phyloP scores from a whole-genome alignment of 371 early-diverging fungal species.

The Zychaea mexicana region DNA sequence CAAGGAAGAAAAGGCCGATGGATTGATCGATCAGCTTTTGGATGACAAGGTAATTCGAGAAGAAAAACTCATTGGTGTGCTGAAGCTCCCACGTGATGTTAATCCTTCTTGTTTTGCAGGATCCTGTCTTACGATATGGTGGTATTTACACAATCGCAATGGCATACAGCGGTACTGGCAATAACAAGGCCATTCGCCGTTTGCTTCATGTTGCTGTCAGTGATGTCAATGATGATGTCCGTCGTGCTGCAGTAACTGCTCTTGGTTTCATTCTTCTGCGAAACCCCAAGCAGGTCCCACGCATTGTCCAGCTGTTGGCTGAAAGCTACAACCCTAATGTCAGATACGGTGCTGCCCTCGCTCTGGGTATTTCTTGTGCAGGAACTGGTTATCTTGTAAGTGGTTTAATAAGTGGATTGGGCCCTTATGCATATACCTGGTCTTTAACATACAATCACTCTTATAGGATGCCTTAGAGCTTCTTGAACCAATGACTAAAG shows the following conservation, averaged over 20 bases:
- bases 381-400: constrained; percentile 85
- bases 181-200: constrained; percentile 92
- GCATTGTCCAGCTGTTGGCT: constrained; percentile 95
- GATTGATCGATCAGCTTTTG: constrained; percentile 77
- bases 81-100: background rate
- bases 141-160: constrained; percentile 96
- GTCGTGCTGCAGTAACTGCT: constrained; percentile 96
- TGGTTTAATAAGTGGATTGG: too few relatives aligned
- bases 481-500: constrained; percentile 98
- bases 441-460: background rate
- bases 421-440: background rate
- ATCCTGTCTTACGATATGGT: constrained; percentile 93
- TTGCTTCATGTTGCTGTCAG: constrained; percentile 97
- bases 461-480: constrained; percentile 86
- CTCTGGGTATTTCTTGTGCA: constrained; percentile 98
- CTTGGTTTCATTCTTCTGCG: constrained; percentile 96
- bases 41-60: constrained; percentile 70
- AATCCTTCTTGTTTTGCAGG: constrained; percentile 35
- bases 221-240: constrained; percentile 98
- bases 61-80: background rate
- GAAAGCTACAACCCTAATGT: constrained; percentile 99
- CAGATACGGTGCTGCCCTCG: constrained; percentile 95
- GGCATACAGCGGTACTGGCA: constrained; percentile 98
- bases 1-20: constrained; percentile 91
- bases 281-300: constrained; percentile 91